phyloP scores from a whole-genome alignment of 169 alveolate genomes.

The Eimeria sp. region DNA sequence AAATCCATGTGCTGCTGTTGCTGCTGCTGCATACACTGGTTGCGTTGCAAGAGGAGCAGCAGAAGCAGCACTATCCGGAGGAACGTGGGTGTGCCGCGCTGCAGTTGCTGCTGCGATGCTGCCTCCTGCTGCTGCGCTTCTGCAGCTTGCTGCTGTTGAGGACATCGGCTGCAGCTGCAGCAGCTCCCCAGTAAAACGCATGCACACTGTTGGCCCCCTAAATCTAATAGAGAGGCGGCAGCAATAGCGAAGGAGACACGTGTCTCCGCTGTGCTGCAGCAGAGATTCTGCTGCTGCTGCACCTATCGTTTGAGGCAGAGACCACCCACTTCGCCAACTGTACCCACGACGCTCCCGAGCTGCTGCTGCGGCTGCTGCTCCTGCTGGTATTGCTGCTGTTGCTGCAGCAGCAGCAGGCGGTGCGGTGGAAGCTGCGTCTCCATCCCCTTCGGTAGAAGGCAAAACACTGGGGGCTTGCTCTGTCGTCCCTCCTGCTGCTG shows the following conservation, averaged over 20 bases:
- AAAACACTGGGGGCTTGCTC: neutral
- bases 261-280: neutral
- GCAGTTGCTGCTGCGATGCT: neutral
- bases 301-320: neutral
- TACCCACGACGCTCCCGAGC: neutral
- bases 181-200: slow-evolving; percentile 46
- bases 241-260: slow-evolving; percentile 3
- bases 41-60: neutral
- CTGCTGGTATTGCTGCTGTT: slow-evolving; percentile 20
- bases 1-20: too few species aligned
- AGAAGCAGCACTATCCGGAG: neutral
- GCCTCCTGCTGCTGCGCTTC: too few species aligned
- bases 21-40: too few species aligned
- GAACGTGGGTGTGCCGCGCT: neutral
- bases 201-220: slow-evolving; percentile 6
- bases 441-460: neutral
- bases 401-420: slow-evolving; percentile 2
- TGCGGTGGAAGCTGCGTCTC: neutral
- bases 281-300: neutral
- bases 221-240: slow-evolving; percentile 21
- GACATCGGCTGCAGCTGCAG: neutral
- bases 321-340: neutral
- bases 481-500: neutral
- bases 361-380: neutral
- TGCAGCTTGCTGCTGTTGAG: neutral